These are phyloP conservation scores for Aureobasidium sp. DNA, from an alignment of 2,329 filamentous ascomycete species.

Conservation along the genomic window DNA sequence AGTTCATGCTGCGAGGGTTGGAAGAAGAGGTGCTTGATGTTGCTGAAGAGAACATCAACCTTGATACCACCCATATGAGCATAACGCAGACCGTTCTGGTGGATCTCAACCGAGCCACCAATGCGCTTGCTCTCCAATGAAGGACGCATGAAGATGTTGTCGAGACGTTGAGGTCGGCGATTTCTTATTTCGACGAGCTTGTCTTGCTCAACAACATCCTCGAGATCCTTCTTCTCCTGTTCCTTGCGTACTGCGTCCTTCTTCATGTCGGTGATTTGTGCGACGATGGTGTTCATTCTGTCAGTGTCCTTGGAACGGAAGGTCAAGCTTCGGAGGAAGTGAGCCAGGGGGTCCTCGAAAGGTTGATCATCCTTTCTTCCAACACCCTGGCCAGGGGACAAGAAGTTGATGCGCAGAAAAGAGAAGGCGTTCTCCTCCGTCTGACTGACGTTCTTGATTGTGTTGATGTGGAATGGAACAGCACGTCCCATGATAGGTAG, in stretches of 20 bases:
- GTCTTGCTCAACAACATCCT: conserved; percentile 97
- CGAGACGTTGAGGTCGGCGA: conserved; percentile 80
- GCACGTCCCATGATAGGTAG: conserved; percentile 95
- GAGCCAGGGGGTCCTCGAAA: conserved; percentile 90
- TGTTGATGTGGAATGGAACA: conserved; percentile 95
- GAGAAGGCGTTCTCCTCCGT: conserved; percentile 93
- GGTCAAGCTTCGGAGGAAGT: conserved; percentile 92
- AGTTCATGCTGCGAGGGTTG: conserved; percentile 94
- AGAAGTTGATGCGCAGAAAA: conserved; percentile 92
- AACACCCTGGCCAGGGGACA: conserved; percentile 94
- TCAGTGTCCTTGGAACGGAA: conserved; percentile 87
- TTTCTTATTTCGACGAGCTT: conserved; percentile 92
- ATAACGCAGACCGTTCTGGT: conserved; percentile 98
- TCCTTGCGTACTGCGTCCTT: conserved; percentile 87
- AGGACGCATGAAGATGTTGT: conserved; percentile 92
- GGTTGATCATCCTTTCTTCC: conserved; percentile 91
- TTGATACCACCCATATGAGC: conserved; percentile 70
- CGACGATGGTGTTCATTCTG: conserved; percentile 82
- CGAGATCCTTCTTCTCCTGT: conserved; percentile 98
- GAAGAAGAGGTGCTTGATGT: conserved; percentile 98
- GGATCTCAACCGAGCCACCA: conserved; percentile 91
- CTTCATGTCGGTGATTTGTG: conserved; percentile 93
- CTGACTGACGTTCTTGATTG: conserved; percentile 98
- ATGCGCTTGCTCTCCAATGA: conserved; percentile 96
- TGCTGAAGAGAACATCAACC: conserved; percentile 94